A percentile compares a stretch with the other conserved stretches of the same genome.
phyloP scores from a whole-genome alignment of 1,139 yeast genomes.

The Candida freyschussii region DNA sequence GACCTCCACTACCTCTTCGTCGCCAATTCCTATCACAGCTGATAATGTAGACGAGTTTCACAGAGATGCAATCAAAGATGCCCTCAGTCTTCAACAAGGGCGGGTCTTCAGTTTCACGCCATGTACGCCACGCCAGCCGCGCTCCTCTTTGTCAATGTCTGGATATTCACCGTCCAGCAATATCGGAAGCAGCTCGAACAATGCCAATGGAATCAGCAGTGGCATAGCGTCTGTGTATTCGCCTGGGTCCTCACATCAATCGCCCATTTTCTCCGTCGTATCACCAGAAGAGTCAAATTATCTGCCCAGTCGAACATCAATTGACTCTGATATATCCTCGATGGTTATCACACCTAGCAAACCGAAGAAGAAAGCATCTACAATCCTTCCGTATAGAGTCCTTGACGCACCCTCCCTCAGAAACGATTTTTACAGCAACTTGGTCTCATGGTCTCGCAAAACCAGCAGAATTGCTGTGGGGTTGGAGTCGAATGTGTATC shows the following conservation, averaged over 20 bases:
- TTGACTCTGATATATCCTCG: conserved; percentile 15
- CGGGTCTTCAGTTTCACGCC: conserved; percentile 36
- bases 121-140: conserved; percentile 4
- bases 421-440: conserved; percentile 77
- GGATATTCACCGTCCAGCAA: conserved; percentile 20
- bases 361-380: conserved; percentile 5
- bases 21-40: too few species aligned
- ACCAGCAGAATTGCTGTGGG: conserved; percentile 65
- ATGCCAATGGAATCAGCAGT: too few species aligned
- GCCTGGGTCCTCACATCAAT: too few species aligned
- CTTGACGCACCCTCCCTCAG: conserved; percentile 73
- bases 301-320: background rate
- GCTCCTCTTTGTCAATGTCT: background rate
- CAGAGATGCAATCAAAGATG: conserved; percentile 41
- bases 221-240: too few species aligned
- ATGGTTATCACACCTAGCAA: conserved; percentile 7
- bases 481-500: conserved; percentile 50
- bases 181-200: conserved; percentile 18
- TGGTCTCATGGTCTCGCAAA: conserved; percentile 66
- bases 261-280: conserved; percentile 6
- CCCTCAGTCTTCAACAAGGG: conserved; percentile 38
- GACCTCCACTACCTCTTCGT: background rate
- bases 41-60: conserved; percentile 18
- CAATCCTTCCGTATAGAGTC: conserved; percentile 39
- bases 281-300: conserved; percentile 7